Conservation (phyloP, 148 eudicot species). For the Rhododendron henanense region DNA sequence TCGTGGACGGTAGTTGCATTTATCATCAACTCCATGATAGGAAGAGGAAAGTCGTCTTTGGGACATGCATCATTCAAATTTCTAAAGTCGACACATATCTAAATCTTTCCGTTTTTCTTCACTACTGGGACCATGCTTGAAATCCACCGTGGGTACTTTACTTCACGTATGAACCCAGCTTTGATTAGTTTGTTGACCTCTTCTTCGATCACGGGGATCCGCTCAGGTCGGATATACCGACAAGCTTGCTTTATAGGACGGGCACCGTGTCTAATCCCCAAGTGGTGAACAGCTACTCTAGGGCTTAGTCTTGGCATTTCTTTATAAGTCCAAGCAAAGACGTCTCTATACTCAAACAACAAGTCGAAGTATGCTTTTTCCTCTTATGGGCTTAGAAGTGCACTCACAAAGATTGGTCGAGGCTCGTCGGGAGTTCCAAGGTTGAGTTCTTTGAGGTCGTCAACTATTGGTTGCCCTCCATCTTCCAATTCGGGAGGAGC, state of each 20-base stretch:
- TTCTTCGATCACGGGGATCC: not conserved
- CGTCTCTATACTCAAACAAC: too few species aligned
- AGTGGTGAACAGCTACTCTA: not conserved
- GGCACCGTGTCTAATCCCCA: not conserved
- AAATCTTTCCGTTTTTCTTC: conserved; percentile 12
- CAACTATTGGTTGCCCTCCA: too few species aligned
- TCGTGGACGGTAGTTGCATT: not conserved
- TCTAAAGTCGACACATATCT: not conserved
- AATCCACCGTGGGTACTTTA: not conserved
- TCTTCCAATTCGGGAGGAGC: too few species aligned
- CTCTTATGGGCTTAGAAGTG: too few species aligned
- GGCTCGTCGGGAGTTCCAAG: too few species aligned
- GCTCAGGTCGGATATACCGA: not conserved
- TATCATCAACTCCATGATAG: not conserved
- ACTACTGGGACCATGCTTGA: not conserved
- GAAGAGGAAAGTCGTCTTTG: conserved; percentile 10
- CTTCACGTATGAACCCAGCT: not conserved
- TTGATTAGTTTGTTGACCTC: conserved; percentile 2
- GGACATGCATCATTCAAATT: not conserved
- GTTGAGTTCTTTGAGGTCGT: too few species aligned
- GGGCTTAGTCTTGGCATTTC: not conserved
- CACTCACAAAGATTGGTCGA: too few species aligned
- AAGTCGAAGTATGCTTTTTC: not conserved
- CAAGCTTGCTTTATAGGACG: not conserved
- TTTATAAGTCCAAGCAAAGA: not conserved